Evolutionary conservation across 2,329 filamentous ascomycete genomes (phyloP), one percentile per base, ranked within the genome.

Genomic region (Incumbomyces lentus): DNA sequence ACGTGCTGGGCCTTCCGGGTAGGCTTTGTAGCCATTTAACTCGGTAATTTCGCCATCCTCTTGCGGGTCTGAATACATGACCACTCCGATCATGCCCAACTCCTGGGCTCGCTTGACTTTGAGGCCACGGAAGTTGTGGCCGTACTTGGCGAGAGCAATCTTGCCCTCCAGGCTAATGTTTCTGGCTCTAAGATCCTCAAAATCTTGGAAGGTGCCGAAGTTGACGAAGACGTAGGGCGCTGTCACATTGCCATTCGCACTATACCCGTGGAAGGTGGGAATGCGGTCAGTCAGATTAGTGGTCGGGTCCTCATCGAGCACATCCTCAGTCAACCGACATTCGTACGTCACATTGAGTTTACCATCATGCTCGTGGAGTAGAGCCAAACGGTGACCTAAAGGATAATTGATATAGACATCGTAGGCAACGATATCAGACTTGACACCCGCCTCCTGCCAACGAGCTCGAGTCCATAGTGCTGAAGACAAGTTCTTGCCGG

Each of bases 251-350:
- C 90, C 90, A 50, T 74, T 89, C 3, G 88, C 88, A 3, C 87
- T 94, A 64, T 95, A 96, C 44, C 90, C 92, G 60, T 96, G 90
- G 69, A 96, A 96, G 0, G 84, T 90, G 1, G 90, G 88, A 18
- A 96, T 75, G 26, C 86, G 74, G 58, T 88, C 76, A 8, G 75
- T 66, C 38, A 87, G 69, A 17, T 79, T 75, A 14, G 81, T 87
- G 0, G 88, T 93, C 2, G 80, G 76, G 62, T 98, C 92, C 44
- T 94, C 82, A 0, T 86, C 74, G 4, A 96, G 69, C 1, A 90
- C 74, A 59, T 94, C 87, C 64, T 98, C 92, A 56, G 85, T 79
- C 34, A 96, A 68, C 1, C 78, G 81, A 0, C 89, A 90, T 60
- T 88, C 80, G 59, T 82, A 94, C n/a, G 76, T 72, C 22, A 89